Conservation (phyloP, 805 yeast genomes). For the Cyberlindnera veronae region DNA sequence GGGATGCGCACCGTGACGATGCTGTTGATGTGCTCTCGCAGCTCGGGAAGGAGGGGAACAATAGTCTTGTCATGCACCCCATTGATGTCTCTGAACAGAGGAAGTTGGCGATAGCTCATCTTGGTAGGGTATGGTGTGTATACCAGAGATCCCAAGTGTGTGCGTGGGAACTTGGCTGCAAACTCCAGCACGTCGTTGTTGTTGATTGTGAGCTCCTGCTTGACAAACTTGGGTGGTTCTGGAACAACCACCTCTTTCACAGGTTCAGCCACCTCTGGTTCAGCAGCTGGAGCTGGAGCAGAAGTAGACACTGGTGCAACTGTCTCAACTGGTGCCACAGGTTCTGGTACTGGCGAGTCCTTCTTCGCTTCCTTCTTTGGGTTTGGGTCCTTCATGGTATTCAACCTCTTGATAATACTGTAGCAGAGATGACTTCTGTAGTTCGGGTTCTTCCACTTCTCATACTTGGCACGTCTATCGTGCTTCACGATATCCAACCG, state of each 20-base stretch:
- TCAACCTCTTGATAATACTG: conserved; percentile 28
- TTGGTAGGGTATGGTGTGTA: conserved; percentile 57
- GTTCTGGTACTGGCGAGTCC: neutral
- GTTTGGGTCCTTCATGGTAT: conserved; percentile 20
- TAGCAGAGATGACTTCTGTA: conserved; percentile 29
- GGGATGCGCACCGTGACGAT: conserved; percentile 30
- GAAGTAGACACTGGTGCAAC: neutral
- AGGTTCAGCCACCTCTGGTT: neutral
- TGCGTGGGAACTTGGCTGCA: conserved; percentile 41
- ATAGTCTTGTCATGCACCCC: conserved; percentile 10
- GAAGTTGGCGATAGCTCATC: conserved; percentile 29
- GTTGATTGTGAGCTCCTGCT: conserved; percentile 30
- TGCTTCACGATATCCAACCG: conserved; percentile 30
- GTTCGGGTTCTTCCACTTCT: conserved; percentile 25
- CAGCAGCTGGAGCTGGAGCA: neutral
- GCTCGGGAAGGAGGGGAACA: conserved; percentile 30
- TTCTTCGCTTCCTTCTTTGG: conserved; percentile 5
- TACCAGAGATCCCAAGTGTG: conserved; percentile 50
- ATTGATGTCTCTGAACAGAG: conserved; percentile 8
- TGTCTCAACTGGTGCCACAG: neutral
- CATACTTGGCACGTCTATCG: conserved; percentile 28
- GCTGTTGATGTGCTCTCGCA: conserved; percentile 40
- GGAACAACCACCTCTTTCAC: neutral
- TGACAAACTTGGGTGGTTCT: conserved; percentile 16
- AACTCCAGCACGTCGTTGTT: conserved; percentile 38